Conservation (phyloP, 176 grass and related monocot species). For the Hyparrhenia diplandra region DNA sequence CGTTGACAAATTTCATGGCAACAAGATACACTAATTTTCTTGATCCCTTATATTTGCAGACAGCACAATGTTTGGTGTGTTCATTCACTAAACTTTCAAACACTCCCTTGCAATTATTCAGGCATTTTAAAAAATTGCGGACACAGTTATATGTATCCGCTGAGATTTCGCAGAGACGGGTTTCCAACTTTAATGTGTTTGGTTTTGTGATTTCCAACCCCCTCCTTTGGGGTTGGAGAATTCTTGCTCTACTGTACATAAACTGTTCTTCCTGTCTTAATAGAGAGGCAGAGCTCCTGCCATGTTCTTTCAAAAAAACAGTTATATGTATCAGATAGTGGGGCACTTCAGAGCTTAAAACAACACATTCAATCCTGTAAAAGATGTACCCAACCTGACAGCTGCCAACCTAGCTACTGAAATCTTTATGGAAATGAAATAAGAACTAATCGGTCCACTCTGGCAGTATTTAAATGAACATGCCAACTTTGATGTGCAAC, state of each 20-base stretch:
- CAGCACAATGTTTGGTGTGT: neutral
- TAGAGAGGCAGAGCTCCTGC: no score
- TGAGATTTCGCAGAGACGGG: no score
- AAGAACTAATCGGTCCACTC: neutral
- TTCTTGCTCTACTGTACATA: no score
- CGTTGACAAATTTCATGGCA: neutral
- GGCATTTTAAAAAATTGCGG: neutral
- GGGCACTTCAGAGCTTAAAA: slow-evolving; percentile 27
- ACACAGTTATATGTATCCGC: no score
- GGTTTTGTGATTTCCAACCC: no score
- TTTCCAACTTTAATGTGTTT: no score
- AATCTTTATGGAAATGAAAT: slow-evolving; percentile 19
- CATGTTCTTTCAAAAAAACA: no score
- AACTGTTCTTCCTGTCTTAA: no score
- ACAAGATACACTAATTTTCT: slow-evolving; percentile 7
- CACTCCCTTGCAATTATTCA: neutral
- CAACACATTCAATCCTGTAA: slow-evolving; percentile 3
- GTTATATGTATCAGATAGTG: neutral
- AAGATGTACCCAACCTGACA: slow-evolving; percentile 27
- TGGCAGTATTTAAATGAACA: slow-evolving; percentile 12
- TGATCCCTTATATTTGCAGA: neutral
- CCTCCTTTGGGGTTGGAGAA: no score
- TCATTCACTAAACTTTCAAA: neutral
- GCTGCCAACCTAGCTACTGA: slow-evolving; percentile 24
- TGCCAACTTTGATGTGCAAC: neutral